Conservation (phyloP, 805 yeast genomes). For the Starmerella stellata region DNA sequence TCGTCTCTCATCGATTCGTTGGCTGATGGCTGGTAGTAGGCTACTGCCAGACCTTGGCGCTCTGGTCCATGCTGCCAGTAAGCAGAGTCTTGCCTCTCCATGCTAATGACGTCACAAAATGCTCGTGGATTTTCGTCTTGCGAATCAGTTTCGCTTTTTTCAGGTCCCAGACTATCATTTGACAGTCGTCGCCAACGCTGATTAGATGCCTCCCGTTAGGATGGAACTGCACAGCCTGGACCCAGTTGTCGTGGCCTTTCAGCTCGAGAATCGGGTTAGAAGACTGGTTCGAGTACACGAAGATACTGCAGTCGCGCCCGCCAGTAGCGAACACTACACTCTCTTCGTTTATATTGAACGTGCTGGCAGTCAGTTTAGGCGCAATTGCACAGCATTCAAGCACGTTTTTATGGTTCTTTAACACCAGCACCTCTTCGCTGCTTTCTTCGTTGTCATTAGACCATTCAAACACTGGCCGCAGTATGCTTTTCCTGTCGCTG, state of each 20-base stretch:
- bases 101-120: conserved; percentile 46
- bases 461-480: conserved; percentile 4
- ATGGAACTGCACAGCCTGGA: conserved; percentile 48
- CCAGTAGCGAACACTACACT: conserved; percentile 39
- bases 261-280: conserved; percentile 42
- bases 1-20: too few relatives aligned
- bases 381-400: conserved; percentile 55
- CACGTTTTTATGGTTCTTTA: conserved; percentile 64
- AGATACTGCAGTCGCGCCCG: conserved; percentile 58
- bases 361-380: conserved; percentile 33
- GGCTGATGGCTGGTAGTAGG: too few relatives aligned
- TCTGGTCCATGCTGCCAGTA: conserved; percentile 45
- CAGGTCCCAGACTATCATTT: conserved; percentile 64
- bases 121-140: conserved; percentile 45
- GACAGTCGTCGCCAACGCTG: conserved; percentile 64
- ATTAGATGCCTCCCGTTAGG: conserved; percentile 56
- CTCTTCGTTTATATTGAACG: conserved; percentile 26
- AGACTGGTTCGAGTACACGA: conserved; percentile 49
- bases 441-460: neutral
- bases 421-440: conserved; percentile 27
- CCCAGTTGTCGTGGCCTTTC: conserved; percentile 76
- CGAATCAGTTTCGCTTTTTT: conserved; percentile 30
- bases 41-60: conserved; percentile 35
- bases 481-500: conserved; percentile 11
- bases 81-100: conserved; percentile 30